Base-by-base conservation (phyloP, 805 yeast genomes). In the Candida rishiriensis region DNA sequence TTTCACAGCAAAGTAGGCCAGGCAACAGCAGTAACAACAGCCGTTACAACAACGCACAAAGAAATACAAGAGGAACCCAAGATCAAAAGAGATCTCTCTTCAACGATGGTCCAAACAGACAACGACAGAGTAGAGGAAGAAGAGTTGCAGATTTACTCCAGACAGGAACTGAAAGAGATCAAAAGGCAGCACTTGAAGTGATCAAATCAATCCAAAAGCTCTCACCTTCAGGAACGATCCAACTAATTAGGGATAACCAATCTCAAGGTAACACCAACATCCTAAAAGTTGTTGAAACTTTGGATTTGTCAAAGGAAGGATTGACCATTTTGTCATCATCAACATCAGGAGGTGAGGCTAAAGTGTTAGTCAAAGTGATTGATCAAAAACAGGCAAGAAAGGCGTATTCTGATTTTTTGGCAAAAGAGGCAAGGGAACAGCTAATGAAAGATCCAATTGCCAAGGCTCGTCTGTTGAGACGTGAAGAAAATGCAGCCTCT, bases 271-370 rank as follows among this genome's bases (percentile, higher is more conserved):
- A 51, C 1, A 29, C 34, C 13, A 42, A 38, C 5, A 33, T 59
- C 10, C 13, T 36, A 7, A 40, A 49, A 3, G 43, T 55, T 9
- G 44, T 48, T 4, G 40, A 46, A 32, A 39, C 41, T 8, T 33
- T 64, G 7, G 50, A 57, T 39, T 46, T 63, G 17, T 47, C 52
- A 5, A 51, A 55, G 29, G 53, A 61, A 14, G 66, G 67, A 1
- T 32, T 57, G 9, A 13, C 45, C 14, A 39, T 64, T n/a, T 52
- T 60, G 11, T 53, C 57, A 3, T n/a, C n/a, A 21, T 21, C 26
- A 21, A 41, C 43, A 3, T 36, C 33, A 3, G 41, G 45, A 11
- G 43, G 48, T 1, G 53, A 40, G 2, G 39, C 36, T 1, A 30
- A 57, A 4, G 46, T 58, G n/a, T 29, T 61, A 12, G 50, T 64